Evolutionary conservation across 306 rosid genomes (phyloP).

Genomic region (Alnus glutinosa): DNA sequence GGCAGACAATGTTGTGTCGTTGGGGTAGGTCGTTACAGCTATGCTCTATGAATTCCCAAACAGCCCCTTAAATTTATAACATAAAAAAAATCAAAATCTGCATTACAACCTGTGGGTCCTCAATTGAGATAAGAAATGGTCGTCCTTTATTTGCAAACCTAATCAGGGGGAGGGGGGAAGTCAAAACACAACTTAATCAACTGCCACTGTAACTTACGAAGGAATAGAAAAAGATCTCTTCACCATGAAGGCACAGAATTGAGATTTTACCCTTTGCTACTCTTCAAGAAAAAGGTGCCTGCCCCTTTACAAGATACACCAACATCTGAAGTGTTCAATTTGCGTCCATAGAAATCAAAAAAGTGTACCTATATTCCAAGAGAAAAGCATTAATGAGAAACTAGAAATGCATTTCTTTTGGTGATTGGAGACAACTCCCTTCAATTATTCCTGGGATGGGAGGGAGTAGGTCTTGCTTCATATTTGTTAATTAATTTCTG

Average conservation of each 20-base stretch:
- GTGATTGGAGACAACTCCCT: too few species aligned
- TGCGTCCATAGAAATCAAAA: constrained; percentile 90
- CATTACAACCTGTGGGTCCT: constrained; percentile 89
- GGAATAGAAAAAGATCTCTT: constrained; percentile 3
- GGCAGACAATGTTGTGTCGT: too few species aligned
- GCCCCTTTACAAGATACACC: constrained; percentile 82
- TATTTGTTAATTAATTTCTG: too few species aligned
- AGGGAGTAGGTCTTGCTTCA: too few species aligned
- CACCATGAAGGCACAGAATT: constrained; percentile 14
- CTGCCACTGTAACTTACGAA: constrained; percentile 2
- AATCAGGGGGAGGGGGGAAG: constrained; percentile 16
- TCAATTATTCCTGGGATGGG: too few species aligned
- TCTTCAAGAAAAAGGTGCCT: constrained; percentile 76
- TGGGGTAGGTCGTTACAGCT: too few species aligned
- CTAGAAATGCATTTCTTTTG: neutral
- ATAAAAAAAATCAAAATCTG: constrained; percentile 15
- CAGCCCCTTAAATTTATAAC: neutral
- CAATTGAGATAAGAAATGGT: constrained; percentile 75
- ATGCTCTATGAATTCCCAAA: constrained; percentile 14
- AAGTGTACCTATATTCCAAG: constrained; percentile 63
- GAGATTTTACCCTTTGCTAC: constrained; percentile 60
- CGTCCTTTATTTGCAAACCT: constrained; percentile 64
- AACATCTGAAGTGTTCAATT: constrained; percentile 88
- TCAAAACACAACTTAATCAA: constrained; percentile 15
- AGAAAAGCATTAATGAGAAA: constrained; percentile 8